Evolutionary conservation across 345 rosid species (phyloP), one percentile per base, ranked within the genome.

Genomic region (Eucalyptus sideroxylon): DNA sequence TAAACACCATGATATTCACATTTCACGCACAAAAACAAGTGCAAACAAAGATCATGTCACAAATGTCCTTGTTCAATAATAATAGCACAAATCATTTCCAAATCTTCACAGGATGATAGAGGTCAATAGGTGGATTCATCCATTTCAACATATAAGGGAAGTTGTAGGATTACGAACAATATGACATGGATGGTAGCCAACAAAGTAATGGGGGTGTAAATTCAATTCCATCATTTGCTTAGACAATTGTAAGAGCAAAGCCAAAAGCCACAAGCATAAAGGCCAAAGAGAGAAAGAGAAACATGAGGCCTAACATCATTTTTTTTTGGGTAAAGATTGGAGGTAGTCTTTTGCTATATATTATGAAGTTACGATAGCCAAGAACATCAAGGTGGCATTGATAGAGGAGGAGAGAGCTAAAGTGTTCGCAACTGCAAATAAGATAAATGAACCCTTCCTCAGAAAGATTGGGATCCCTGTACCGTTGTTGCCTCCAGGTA

Each of bases 181-280:
- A 34, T 6, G 6, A 34, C 0, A 34, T 0, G 81, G 24, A 34
- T 0, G 44, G 7, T 40, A 9, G 24, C 44, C 12, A 69, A 9
- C 81, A 17, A 69, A 34, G 42, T 69, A 34, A 69, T 8, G 10
- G 42, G 44, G 24, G 19, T 69, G 24, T 34, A 34, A 16, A 17
- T 31, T 1, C 23, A 69, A 21, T 69, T 34, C 2, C 5, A 34
- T 34, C 24, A 21, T 9, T 69, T 11, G 12, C 81, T 9, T 6
- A 69, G 11, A 9, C 7, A 40, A 69, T 69, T 6, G 7, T 16
- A 17, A 69, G 44, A 31, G 81, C 6, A 31, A 6, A 69, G 44
- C 44, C 13, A 11, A 69, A 69, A 3, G 44, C 23, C 44, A 34
- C 12, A 21, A 69, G 2, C 81, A 69, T 69, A 16, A 34, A 69